Conservation (phyloP, 2,329 filamentous ascomycete genomes). For the Atkinsonella texensis region DNA sequence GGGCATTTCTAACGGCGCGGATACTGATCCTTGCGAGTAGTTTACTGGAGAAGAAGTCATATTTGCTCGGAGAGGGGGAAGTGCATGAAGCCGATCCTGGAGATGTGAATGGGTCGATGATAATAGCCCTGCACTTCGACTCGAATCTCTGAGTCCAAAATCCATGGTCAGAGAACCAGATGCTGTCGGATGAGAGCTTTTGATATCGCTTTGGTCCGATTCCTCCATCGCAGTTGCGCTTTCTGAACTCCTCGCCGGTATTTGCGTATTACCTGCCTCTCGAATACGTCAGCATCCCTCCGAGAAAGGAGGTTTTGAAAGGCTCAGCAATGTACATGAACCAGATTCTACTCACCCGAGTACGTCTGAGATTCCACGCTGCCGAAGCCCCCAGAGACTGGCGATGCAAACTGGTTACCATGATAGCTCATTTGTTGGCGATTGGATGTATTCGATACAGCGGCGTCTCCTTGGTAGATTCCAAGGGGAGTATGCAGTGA, state of each 20-base stretch:
- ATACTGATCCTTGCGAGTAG: slow-evolving; percentile 41
- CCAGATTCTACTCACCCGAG: slow-evolving; percentile 29
- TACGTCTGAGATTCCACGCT: slow-evolving; percentile 41
- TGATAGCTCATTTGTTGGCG: slow-evolving; percentile 16
- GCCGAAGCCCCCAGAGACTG: slow-evolving; percentile 23
- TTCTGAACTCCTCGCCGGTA: slow-evolving; percentile 29
- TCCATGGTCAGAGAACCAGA: slow-evolving; percentile 34
- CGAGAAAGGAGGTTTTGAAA: not conserved
- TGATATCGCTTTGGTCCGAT: slow-evolving; percentile 30
- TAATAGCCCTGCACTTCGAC: slow-evolving; percentile 20
- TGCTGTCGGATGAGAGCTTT: slow-evolving; percentile 37
- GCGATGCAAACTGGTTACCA: slow-evolving; percentile 20
- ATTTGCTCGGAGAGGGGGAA: slow-evolving; percentile 19
- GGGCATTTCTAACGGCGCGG: slow-evolving; percentile 41
- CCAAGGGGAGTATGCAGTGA: not conserved
- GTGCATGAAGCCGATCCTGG: slow-evolving; percentile 30
- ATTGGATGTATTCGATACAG: slow-evolving; percentile 32
- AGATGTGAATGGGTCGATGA: slow-evolving; percentile 22
- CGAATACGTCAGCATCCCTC: not conserved
- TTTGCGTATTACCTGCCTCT: not conserved
- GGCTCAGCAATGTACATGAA: not conserved
- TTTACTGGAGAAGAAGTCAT: slow-evolving; percentile 19
- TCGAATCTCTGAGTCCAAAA: slow-evolving; percentile 18
- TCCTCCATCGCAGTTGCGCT: slow-evolving; percentile 27
- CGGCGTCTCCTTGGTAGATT: not conserved